Conservation (phyloP, 345 rosid species). For the Conringia planisiliqua region DNA sequence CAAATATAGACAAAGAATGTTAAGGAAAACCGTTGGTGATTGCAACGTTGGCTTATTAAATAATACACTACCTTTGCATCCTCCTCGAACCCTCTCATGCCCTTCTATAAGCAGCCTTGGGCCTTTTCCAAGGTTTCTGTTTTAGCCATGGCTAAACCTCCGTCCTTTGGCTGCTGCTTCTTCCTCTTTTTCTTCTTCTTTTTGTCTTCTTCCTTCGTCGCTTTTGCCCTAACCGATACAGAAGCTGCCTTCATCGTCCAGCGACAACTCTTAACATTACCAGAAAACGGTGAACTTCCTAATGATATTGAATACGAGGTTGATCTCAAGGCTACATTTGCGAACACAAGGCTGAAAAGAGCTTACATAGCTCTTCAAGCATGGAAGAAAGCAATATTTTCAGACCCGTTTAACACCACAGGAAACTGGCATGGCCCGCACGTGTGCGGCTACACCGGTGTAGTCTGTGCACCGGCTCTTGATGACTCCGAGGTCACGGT, state of each 20-base stretch:
- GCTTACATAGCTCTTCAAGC: conserved; percentile 83
- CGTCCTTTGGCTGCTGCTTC: conserved; percentile 52
- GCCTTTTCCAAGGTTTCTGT: conserved; percentile 50
- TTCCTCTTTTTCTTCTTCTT: conserved; percentile 32
- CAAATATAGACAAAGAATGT: conserved; percentile 25
- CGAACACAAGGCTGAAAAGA: conserved; percentile 52
- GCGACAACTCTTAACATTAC: conserved; percentile 60
- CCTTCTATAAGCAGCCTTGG: conserved; percentile 71
- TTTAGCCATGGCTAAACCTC: conserved; percentile 42
- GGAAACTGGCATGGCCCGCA: conserved; percentile 69
- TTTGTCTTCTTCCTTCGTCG: conserved; percentile 26
- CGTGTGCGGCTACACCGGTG: conserved; percentile 71
- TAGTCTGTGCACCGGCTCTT: conserved; percentile 64
- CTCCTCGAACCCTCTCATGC: conserved; percentile 27
- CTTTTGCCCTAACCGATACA: conserved; percentile 49
- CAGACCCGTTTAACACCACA: conserved; percentile 73
- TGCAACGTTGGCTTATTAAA: conserved; percentile 28
- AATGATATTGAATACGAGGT: conserved; percentile 33
- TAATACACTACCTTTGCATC: conserved; percentile 18
- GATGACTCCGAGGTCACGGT: conserved; percentile 50
- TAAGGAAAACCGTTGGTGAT: conserved; percentile 19
- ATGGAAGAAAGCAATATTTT: conserved; percentile 65
- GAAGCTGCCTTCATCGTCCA: conserved; percentile 61
- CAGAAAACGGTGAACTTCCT: conserved; percentile 40
- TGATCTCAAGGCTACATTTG: conserved; percentile 39